Percentiles rank a stretch among this genome's conserved stretches.
These are phyloP conservation scores for Begonia loranthoides DNA, from an alignment of 306 rosid genomes.

Conservation along the genomic window DNA sequence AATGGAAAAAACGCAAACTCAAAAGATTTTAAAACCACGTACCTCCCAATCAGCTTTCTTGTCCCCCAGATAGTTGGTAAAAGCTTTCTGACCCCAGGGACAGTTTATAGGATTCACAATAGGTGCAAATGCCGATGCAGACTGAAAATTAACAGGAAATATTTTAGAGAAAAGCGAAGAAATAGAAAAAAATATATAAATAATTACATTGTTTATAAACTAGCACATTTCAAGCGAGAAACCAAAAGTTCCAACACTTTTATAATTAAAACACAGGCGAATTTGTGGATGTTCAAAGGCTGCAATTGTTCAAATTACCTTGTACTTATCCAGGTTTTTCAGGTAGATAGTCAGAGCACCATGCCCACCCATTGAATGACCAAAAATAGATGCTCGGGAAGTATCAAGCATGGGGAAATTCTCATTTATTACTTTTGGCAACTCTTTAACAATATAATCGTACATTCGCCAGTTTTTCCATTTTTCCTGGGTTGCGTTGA, in stretches of 20 bases:
- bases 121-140: constrained; percentile 83
- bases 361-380: constrained; percentile 98
- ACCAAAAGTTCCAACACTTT: too few relatives aligned
- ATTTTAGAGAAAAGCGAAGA: not conserved
- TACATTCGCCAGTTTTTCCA: constrained; percentile 99
- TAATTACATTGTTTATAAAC: too few relatives aligned
- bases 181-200: not conserved
- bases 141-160: constrained; percentile 28
- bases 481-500: constrained; percentile 90
- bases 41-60: constrained; percentile 85
- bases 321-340: constrained; percentile 71
- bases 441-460: constrained; percentile 82
- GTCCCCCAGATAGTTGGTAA: constrained; percentile 75
- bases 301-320: constrained; percentile 26
- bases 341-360: constrained; percentile 87
- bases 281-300: too few relatives aligned
- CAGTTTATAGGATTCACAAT: constrained; percentile 68
- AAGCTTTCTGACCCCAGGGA: constrained; percentile 92
- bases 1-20: constrained; percentile 4
- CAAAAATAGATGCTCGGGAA: constrained; percentile 68
- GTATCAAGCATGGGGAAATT: constrained; percentile 72
- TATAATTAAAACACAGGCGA: too few relatives aligned
- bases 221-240: too few relatives aligned
- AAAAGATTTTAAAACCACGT: constrained; percentile 11
- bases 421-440: constrained; percentile 62